Evolutionary conservation across 352 stramenopile genomes (phyloP).

Genomic region (Blastocystis sp.): DNA sequence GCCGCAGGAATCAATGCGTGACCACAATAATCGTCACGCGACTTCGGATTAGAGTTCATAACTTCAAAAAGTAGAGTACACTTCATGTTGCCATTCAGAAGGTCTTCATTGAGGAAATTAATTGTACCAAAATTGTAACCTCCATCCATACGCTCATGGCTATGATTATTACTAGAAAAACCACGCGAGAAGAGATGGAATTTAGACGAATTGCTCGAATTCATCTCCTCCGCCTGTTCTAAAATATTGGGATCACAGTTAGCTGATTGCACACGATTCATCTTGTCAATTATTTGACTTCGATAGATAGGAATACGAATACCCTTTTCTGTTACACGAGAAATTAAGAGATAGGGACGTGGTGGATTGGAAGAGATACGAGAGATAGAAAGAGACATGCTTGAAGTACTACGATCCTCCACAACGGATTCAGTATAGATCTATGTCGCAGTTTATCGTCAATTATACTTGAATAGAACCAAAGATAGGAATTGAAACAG

Average conservation of each 20-base stretch:
- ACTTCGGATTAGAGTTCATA: neutral
- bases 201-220: neutral
- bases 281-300: neutral
- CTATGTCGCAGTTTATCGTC: neutral
- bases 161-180: neutral
- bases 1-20: neutral
- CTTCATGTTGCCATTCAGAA: neutral
- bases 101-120: neutral
- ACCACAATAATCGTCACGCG: neutral
- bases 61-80: neutral
- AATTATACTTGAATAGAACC: slow-evolving; percentile 39
- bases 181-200: neutral
- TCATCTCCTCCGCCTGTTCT: neutral
- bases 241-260: neutral
- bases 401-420: neutral
- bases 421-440: neutral
- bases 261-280: neutral
- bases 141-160: neutral
- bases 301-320: slow-evolving; percentile 25
- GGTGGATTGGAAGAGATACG: neutral
- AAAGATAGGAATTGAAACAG: neutral
- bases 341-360: neutral
- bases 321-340: slow-evolving; percentile 16
- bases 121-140: neutral
- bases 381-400: neutral